Evolutionary conservation across 371 early-diverging fungal genomes (phyloP).

Genomic region (Apophysomyces sp.): DNA sequence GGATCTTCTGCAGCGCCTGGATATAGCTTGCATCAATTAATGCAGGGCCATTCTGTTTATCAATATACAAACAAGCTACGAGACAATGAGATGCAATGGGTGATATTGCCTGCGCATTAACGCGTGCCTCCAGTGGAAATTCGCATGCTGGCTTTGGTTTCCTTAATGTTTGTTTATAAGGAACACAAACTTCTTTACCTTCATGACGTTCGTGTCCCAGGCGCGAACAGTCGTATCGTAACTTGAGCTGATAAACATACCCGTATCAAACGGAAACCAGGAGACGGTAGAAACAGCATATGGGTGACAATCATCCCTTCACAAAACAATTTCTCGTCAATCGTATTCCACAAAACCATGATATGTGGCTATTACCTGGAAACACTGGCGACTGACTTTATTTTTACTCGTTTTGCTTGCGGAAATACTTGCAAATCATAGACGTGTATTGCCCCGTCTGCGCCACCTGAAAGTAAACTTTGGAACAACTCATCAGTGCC

Average conservation of each 20-base stretch:
- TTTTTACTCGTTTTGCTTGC: slow-evolving; percentile 31
- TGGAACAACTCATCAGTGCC: background rate
- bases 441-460: slow-evolving; percentile 65
- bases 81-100: slow-evolving; percentile 72
- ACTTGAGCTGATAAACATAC: slow-evolving; percentile 84
- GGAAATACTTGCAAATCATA: slow-evolving; percentile 63
- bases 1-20: slow-evolving; percentile 66
- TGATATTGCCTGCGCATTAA: slow-evolving; percentile 73
- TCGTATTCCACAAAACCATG: background rate
- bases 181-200: slow-evolving; percentile 29
- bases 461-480: slow-evolving; percentile 69
- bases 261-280: slow-evolving; percentile 89
- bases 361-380: slow-evolving; percentile 34
- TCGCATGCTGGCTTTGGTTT: slow-evolving; percentile 54
- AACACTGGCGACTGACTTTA: slow-evolving; percentile 46
- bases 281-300: slow-evolving; percentile 68
- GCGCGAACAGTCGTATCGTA: slow-evolving; percentile 78
- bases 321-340: background rate
- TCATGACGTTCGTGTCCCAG: slow-evolving; percentile 84
- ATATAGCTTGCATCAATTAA: background rate
- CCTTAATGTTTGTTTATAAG: background rate
- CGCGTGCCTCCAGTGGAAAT: slow-evolving; percentile 65
- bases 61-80: slow-evolving; percentile 65
- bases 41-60: slow-evolving; percentile 2
- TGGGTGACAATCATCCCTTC: slow-evolving; percentile 55